Percentiles rank a stretch among this genome's conserved stretches.
These are phyloP conservation scores for Suillus alpinus DNA, from an alignment of 768 basidiomycete species.

Conservation along the genomic window DNA sequence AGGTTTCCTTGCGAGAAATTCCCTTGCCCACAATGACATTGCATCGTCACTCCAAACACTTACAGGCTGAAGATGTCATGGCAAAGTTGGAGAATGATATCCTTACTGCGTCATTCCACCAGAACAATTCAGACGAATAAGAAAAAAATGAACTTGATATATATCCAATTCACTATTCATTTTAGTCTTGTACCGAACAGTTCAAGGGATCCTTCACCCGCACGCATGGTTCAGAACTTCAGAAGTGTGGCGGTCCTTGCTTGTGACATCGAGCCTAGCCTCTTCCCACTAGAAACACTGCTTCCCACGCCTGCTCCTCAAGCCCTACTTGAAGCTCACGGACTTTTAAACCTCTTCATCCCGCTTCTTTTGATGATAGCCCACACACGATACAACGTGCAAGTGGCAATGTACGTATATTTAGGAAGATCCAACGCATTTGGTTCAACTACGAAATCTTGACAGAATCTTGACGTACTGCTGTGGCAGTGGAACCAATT, in stretches of 20 bases:
- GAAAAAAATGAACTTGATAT: too few relatives aligned
- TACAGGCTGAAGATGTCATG: slow-evolving; percentile 43
- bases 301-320: not conserved
- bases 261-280: not conserved
- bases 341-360: not conserved
- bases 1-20: not conserved
- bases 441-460: not conserved
- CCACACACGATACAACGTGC: not conserved
- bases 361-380: not conserved
- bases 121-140: slow-evolving; percentile 21
- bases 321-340: not conserved
- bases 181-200: too few relatives aligned
- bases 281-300: too few relatives aligned
- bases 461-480: not conserved
- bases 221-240: not conserved
- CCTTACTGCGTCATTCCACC: slow-evolving; percentile 39
- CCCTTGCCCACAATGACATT: not conserved
- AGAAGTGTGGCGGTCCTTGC: not conserved
- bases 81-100: slow-evolving; percentile 48
- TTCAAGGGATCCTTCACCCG: not conserved
- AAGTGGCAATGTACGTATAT: not conserved
- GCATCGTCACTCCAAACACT: not conserved
- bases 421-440: not conserved
- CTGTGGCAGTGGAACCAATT: not conserved
- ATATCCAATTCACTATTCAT: too few relatives aligned